A percentile compares a stretch with the other conserved stretches of the same genome.
These are phyloP conservation scores for Daldinia caldariorum DNA, from an alignment of 495 filamentous ascomycete species.

Conservation along the genomic window DNA sequence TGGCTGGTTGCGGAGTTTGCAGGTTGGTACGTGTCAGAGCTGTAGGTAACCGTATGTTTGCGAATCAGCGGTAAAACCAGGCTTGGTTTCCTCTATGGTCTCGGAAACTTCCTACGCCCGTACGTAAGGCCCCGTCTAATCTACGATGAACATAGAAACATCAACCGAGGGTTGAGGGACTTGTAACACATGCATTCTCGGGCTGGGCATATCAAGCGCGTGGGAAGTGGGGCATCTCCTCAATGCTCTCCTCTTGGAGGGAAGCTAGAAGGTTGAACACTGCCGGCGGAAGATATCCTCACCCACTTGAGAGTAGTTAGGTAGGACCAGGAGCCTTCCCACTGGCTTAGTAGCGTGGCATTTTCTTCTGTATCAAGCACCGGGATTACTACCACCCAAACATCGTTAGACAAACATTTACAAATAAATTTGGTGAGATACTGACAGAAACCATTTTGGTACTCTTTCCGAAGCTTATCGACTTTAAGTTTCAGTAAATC, in stretches of 20 bases:
- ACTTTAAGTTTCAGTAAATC: conserved; percentile 78
- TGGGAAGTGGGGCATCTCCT: conserved; percentile 40
- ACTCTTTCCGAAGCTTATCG: conserved; percentile 78
- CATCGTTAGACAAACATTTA: conserved; percentile 21
- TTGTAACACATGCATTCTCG: conserved; percentile 26
- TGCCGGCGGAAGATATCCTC: conserved; percentile 67
- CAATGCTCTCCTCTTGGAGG: conserved; percentile 70
- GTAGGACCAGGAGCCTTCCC: conserved; percentile 65
- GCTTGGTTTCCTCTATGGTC: conserved; percentile 24
- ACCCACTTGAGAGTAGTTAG: conserved; percentile 65
- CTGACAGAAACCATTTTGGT: conserved; percentile 80
- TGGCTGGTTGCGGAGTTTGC: conserved; percentile 41
- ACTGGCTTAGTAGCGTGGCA: conserved; percentile 55
- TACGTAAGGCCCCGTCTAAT: conserved; percentile 42
- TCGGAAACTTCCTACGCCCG: conserved; percentile 40
- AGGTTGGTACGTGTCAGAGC: conserved; percentile 32
- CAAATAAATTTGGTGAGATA: conserved; percentile 2
- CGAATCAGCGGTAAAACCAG: conserved; percentile 29
- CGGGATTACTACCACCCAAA: conserved; percentile 57
- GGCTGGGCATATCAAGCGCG: conserved; percentile 20
- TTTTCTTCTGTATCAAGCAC: conserved; percentile 60
- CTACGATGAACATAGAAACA: conserved; percentile 41
- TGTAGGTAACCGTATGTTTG: conserved; percentile 41
- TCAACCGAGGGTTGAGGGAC: conserved; percentile 31
- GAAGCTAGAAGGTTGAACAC: conserved; percentile 67